These are phyloP conservation scores for Russula emetica DNA, from an alignment of 768 basidiomycete species.

Conservation along the genomic window DNA sequence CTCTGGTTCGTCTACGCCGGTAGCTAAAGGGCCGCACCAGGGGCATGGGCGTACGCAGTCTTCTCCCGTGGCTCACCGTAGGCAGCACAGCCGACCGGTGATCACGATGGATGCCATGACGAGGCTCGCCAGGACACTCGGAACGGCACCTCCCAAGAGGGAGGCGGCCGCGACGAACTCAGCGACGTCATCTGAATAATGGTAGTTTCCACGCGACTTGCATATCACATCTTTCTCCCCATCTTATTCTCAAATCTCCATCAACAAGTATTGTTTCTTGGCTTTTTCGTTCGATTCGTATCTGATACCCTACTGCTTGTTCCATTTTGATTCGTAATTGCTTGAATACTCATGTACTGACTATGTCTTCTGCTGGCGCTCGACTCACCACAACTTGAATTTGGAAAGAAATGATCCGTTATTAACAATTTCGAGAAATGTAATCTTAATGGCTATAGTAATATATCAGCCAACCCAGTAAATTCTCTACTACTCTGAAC, in stretches of 20 bases:
- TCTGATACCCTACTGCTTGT: conserved; percentile 21
- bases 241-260: background rate
- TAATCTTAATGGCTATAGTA: conserved; percentile 5
- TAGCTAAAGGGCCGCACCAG: conserved; percentile 37
- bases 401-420: background rate
- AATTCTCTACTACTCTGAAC: conserved; percentile 43
- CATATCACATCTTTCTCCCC: background rate
- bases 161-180: conserved; percentile 22
- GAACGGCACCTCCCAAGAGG: conserved; percentile 31
- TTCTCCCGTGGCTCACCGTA: conserved; percentile 44
- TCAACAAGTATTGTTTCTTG: background rate
- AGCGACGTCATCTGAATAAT: conserved; percentile 31
- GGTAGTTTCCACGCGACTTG: background rate
- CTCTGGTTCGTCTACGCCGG: conserved; percentile 42
- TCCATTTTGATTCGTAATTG: background rate
- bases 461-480: background rate
- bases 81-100: conserved; percentile 57
- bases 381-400: background rate
- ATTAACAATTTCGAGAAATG: background rate
- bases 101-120: conserved; percentile 71
- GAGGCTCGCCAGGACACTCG: conserved; percentile 59
- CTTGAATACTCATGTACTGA: conserved; percentile 4
- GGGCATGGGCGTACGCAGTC: conserved; percentile 63
- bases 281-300: background rate
- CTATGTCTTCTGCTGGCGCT: background rate